These are phyloP conservation scores for Starmerella stellata DNA, from an alignment of 805 yeast genomes.

Conservation along the genomic window DNA sequence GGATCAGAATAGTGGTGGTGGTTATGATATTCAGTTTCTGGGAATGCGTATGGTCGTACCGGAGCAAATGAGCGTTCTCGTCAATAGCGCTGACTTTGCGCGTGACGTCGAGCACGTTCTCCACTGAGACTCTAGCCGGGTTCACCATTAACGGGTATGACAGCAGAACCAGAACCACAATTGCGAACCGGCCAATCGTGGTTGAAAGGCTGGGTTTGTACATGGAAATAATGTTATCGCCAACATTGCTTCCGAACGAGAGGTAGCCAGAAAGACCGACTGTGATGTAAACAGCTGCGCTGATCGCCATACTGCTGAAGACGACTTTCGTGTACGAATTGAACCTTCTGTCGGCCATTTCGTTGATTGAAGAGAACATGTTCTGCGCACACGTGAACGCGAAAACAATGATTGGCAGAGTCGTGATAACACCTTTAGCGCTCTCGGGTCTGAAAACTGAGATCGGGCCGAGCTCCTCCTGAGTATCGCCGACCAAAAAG, in stretches of 20 bases:
- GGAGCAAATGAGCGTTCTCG: not conserved
- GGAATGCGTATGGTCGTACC: not conserved
- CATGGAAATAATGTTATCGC: constrained; percentile 63
- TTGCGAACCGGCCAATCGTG: constrained; percentile 62
- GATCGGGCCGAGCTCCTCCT: constrained; percentile 33
- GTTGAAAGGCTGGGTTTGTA: constrained; percentile 50
- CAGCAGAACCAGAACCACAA: constrained; percentile 59
- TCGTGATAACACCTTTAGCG: constrained; percentile 33
- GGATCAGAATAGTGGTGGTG: constrained; percentile 30
- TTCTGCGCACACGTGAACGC: constrained; percentile 95
- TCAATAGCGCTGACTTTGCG: not conserved
- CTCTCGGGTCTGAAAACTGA: constrained; percentile 32
- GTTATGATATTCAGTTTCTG: constrained; percentile 23
- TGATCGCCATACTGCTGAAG: constrained; percentile 36
- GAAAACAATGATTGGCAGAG: constrained; percentile 82
- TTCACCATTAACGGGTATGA: constrained; percentile 85
- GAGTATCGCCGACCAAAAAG: constrained; percentile 39
- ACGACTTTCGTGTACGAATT: constrained; percentile 32
- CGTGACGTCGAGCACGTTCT: constrained; percentile 42
- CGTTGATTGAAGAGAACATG: constrained; percentile 77
- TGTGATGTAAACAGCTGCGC: constrained; percentile 42
- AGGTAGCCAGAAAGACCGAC: constrained; percentile 74
- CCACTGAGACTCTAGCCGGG: constrained; percentile 69
- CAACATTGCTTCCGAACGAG: constrained; percentile 66
- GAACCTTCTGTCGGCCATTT: constrained; percentile 41